These are phyloP conservation scores for Zelopaecilomyces penicillatus DNA, from an alignment of 2,329 filamentous ascomycete genomes.

Conservation along the genomic window DNA sequence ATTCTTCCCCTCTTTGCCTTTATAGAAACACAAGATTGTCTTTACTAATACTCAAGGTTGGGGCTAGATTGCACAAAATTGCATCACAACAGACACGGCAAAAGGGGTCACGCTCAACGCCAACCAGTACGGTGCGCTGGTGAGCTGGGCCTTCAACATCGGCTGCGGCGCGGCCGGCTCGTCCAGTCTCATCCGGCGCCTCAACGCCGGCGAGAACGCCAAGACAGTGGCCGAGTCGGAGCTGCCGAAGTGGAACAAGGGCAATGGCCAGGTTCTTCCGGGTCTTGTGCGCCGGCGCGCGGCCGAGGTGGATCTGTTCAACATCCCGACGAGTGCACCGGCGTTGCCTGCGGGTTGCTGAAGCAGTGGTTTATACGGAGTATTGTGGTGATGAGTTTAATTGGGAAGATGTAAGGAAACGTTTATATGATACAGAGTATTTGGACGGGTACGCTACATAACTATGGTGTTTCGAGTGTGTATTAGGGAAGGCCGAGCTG, in stretches of 20 bases:
- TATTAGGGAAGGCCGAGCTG: too few species aligned
- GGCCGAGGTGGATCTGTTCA: constrained; percentile 33
- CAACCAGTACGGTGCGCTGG: constrained; percentile 45
- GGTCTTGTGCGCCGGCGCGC: constrained; percentile 34
- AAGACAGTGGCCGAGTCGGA: constrained; percentile 34
- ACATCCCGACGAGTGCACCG: background rate
- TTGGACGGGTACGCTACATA: too few species aligned
- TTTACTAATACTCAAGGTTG: too few species aligned
- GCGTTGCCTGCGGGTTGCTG: background rate
- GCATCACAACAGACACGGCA: constrained; percentile 28
- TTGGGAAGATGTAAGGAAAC: too few species aligned
- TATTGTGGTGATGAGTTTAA: too few species aligned
- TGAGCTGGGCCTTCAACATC: constrained; percentile 43
- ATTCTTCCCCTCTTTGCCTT: too few species aligned
- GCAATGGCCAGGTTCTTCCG: constrained; percentile 27
- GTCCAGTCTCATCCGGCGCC: constrained; percentile 32
- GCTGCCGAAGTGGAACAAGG: constrained; percentile 40
- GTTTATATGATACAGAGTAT: too few species aligned
- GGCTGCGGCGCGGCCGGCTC: constrained; percentile 31
- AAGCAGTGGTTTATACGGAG: too few species aligned
- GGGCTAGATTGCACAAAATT: constrained; percentile 11
- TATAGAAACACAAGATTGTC: too few species aligned
- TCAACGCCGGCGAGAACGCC: constrained; percentile 35
- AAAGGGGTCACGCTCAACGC: constrained; percentile 22
- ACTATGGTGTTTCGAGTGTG: too few species aligned